phyloP scores from a whole-genome alignment of 2,329 filamentous ascomycete species.

The Scleromitrula shiraiana region DNA sequence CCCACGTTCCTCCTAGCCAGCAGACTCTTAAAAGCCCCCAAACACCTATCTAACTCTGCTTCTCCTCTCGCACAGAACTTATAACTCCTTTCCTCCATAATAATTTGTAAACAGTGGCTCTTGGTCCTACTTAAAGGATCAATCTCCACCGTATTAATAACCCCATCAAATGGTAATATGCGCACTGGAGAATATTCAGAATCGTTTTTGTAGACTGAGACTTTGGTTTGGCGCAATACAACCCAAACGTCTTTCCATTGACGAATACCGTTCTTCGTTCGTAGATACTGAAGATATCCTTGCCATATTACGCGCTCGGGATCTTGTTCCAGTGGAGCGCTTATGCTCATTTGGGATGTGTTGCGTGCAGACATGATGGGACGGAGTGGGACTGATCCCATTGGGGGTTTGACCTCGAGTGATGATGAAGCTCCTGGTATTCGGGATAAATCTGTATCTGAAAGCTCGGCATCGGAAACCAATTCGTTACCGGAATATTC shows the following conservation, averaged over 20 bases:
- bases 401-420: constrained; percentile 28
- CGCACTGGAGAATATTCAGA: constrained; percentile 81
- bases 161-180: constrained; percentile 67
- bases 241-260: constrained; percentile 96
- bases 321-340: constrained; percentile 43
- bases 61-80: constrained; percentile 73
- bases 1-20: constrained; percentile 63
- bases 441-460: constrained; percentile 52
- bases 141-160: constrained; percentile 89
- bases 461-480: constrained; percentile 81
- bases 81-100: constrained; percentile 83
- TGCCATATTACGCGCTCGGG: constrained; percentile 90
- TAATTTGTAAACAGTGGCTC: constrained; percentile 80
- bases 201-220: constrained; percentile 90
- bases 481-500: constrained; percentile 63
- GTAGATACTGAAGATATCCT: constrained; percentile 79
- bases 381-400: constrained; percentile 21
- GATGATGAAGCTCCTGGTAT: constrained; percentile 25
- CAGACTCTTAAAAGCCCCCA: constrained; percentile 86
- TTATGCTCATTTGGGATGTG: constrained; percentile 53
- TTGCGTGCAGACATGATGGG: constrained; percentile 42
- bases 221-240: constrained; percentile 74
- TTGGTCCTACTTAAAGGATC: constrained; percentile 82
- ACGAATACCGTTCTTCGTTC: constrained; percentile 72
- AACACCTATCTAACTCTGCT: constrained; percentile 71